A percentile compares a stretch with the other conserved stretches of the same genome.
Conservation (phyloP, 2,329 filamentous ascomycete species). For the Coniochaeta prunicola region DNA sequence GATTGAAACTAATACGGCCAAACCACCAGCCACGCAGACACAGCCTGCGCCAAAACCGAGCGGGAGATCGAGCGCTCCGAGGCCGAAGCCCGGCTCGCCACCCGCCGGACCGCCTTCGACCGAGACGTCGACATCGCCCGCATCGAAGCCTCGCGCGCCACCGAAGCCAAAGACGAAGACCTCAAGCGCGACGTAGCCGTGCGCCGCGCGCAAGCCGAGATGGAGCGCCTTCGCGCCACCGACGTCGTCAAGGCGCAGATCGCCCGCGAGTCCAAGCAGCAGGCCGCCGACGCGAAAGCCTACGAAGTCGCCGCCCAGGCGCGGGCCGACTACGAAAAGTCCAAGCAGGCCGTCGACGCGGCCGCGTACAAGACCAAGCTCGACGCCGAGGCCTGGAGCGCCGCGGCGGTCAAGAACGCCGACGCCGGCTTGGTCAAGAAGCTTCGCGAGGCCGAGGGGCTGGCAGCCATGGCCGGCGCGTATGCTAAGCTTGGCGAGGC, state of each 20-base stretch:
- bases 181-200: slow-evolving; percentile 71
- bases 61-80: slow-evolving; percentile 73
- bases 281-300: slow-evolving; percentile 58
- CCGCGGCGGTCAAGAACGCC: slow-evolving; percentile 36
- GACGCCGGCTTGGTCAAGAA: slow-evolving; percentile 46
- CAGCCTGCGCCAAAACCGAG: slow-evolving; percentile 76
- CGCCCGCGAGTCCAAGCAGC: slow-evolving; percentile 57
- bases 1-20: neutral
- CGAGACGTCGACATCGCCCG: slow-evolving; percentile 69
- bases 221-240: slow-evolving; percentile 69
- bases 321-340: slow-evolving; percentile 43
- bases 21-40: slow-evolving; percentile 68
- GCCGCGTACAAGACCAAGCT: slow-evolving; percentile 37
- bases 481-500: slow-evolving; percentile 65
- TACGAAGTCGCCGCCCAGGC: slow-evolving; percentile 61
- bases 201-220: slow-evolving; percentile 70
- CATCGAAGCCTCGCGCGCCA: slow-evolving; percentile 64
- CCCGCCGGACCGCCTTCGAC: slow-evolving; percentile 63
- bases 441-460: slow-evolving; percentile 70
- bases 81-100: slow-evolving; percentile 70
- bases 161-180: slow-evolving; percentile 72
- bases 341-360: slow-evolving; percentile 43
- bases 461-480: slow-evolving; percentile 71
- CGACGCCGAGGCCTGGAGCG: slow-evolving; percentile 32
- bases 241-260: slow-evolving; percentile 76